Evolutionary conservation across 2,329 filamentous ascomycete genomes (phyloP), one percentile per base, ranked within the genome.

Genomic region (Alternaria sp.): DNA sequence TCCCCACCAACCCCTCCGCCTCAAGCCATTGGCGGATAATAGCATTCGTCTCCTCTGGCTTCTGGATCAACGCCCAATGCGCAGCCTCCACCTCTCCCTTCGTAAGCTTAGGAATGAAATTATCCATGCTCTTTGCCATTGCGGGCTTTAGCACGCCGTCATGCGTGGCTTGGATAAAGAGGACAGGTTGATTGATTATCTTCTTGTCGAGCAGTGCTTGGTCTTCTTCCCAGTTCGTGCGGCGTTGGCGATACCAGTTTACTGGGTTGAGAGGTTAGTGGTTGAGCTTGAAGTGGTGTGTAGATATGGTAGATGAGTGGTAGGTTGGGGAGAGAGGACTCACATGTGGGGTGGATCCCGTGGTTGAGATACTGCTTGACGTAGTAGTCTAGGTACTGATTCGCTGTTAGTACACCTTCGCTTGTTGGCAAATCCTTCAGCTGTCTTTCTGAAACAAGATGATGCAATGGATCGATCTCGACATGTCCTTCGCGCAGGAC

Each of bases 21-120:
- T 86, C 84, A 63, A 96, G 69, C 87, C 93, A 97, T 61, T 86
- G 83, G 59, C 82, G 84, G 69, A 97, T 84, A 63, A 89, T 82
- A 53, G 76, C 78, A 79, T 97, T 97, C 4, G 93, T 87, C 71
- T 90, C 87, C 21, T 85, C 86, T 0, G 90, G 85, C 67, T 87
- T 87, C 83, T 97, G 88, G 83, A 88, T 90, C 76, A 97, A 81
- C 49, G 90, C 92, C 95, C 95, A 98, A 80, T 98, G 96, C 17
- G 85, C 83, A 0, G 90, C 86, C 36, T 89, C 80, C 58, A 97
- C 90, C 76, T 91, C 87, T 9, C 82, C 85, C 63, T 85, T 84
- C 8, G 87, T 91, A 73, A 96, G 79, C 50, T 88, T 85, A 3
- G 87, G 86, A 63, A 95, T 88, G 66, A 83, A 82, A 67, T 84